phyloP scores from a whole-genome alignment of 2,329 filamentous ascomycete genomes.

The Cryphonectria parasitica region DNA sequence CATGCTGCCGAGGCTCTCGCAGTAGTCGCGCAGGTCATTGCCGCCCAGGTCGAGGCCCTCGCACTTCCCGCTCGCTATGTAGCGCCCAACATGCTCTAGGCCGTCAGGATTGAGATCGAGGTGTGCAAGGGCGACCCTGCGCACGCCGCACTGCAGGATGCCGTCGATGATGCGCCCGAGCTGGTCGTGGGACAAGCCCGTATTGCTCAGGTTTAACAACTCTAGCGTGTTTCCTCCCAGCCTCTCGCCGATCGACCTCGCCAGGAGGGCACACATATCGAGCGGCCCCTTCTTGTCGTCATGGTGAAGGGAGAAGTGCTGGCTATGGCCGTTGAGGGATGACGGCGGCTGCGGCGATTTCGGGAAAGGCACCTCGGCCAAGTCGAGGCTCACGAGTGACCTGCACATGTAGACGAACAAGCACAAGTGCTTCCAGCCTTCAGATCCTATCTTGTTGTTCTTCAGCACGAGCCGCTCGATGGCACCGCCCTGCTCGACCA shows the following conservation, averaged over 20 bases:
- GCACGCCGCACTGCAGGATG: conserved; percentile 75
- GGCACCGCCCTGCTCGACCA: conserved; percentile 65
- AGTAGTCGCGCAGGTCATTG: conserved; percentile 68
- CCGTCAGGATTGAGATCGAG: conserved; percentile 78
- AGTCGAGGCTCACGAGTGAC: conserved; percentile 81
- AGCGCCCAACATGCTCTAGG: conserved; percentile 75
- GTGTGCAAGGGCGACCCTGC: conserved; percentile 79
- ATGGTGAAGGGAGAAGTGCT: conserved; percentile 37
- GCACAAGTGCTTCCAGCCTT: conserved; percentile 90
- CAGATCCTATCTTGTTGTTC: conserved; percentile 84
- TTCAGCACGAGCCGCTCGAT: conserved; percentile 87
- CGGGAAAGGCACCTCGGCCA: conserved; percentile 84
- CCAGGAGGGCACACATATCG: conserved; percentile 69
- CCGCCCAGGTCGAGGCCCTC: conserved; percentile 88
- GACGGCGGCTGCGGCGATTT: conserved; percentile 33
- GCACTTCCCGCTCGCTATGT: conserved; percentile 75
- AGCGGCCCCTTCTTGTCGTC: conserved; percentile 31
- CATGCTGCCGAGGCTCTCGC: conserved; percentile 56
- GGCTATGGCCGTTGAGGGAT: conserved; percentile 29
- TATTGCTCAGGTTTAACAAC: conserved; percentile 82
- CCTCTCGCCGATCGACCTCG: conserved; percentile 76
- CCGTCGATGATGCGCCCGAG: conserved; percentile 81
- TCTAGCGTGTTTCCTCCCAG: conserved; percentile 77
- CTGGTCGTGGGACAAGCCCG: conserved; percentile 70
- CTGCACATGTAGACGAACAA: conserved; percentile 90